Conservation (phyloP, 202 grass and related monocot genomes). For the Setaria italica region DNA sequence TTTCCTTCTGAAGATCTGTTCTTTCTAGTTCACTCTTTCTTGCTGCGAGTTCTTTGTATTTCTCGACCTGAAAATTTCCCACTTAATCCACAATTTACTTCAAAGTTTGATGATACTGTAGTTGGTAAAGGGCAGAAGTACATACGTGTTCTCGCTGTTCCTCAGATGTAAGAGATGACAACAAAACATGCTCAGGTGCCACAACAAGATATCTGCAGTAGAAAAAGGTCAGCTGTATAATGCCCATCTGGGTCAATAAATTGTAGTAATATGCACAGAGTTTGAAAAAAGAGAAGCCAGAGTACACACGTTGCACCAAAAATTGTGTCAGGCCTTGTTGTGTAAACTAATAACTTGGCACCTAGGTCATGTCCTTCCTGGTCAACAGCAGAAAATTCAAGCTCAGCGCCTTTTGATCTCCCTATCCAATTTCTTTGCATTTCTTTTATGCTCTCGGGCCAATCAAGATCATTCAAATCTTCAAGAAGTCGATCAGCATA, state of each 20-base stretch:
- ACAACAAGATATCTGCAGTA: conserved; percentile 88
- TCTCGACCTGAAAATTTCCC: conserved; percentile 66
- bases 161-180: conserved; percentile 73
- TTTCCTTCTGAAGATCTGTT: conserved; percentile 99
- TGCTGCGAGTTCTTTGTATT: conserved; percentile 74
- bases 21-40: conserved; percentile 97
- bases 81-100: conserved; percentile 39
- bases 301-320: conserved; percentile 91
- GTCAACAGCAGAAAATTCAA: conserved; percentile 75
- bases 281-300: neutral
- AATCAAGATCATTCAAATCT: conserved; percentile 91
- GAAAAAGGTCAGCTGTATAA: conserved; percentile 31
- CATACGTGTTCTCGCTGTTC: conserved; percentile 67
- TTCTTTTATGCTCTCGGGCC: conserved; percentile 98
- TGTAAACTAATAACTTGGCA: conserved; percentile 73
- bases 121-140: conserved; percentile 43
- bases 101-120: conserved; percentile 18
- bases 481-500: conserved; percentile 96
- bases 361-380: conserved; percentile 54
- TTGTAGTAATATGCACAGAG: neutral
- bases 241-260: conserved; percentile 38
- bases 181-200: conserved; percentile 79
- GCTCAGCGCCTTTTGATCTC: conserved; percentile 87
- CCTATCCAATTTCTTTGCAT: conserved; percentile 99
- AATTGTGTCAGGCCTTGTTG: conserved; percentile 92